Conservation (phyloP, 1,139 yeast genomes). For the Debaryomyces psychrophilus region DNA sequence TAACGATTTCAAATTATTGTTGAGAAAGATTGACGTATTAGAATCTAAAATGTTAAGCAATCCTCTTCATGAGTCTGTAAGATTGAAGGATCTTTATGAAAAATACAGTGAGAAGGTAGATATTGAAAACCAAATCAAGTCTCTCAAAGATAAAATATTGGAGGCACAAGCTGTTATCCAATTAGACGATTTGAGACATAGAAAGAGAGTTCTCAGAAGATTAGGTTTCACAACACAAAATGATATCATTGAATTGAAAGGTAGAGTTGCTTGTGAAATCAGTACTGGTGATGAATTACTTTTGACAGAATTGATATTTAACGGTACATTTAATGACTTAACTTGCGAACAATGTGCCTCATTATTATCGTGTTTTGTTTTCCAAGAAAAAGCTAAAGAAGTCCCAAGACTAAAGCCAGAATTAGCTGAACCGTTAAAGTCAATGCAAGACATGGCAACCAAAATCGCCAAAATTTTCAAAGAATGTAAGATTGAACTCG, state of each 20-base stretch:
- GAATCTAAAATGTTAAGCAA: conserved; percentile 72
- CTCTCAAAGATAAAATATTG: conserved; percentile 62
- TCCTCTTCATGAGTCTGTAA: conserved; percentile 69
- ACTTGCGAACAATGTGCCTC: conserved; percentile 92
- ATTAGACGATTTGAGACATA: conserved; percentile 87
- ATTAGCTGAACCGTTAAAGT: conserved; percentile 84
- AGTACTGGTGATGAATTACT: conserved; percentile 92
- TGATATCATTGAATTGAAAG: conserved; percentile 92
- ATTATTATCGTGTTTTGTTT: conserved; percentile 88
- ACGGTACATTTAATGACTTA: conserved; percentile 89
- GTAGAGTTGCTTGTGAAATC: conserved; percentile 94
- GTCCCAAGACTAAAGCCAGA: conserved; percentile 84
- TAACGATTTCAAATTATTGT: conserved; percentile 66
- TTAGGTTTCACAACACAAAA: conserved; percentile 79
- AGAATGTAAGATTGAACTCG: conserved; percentile 86
- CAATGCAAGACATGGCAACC: conserved; percentile 85
- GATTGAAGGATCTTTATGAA: conserved; percentile 62
- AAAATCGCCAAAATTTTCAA: conserved; percentile 86
- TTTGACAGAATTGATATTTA: conserved; percentile 87
- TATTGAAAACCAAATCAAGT: conserved; percentile 62
- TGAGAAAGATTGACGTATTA: conserved; percentile 79
- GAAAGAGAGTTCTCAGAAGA: conserved; percentile 85
- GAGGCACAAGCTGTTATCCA: conserved; percentile 93
- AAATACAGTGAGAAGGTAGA: conserved; percentile 67
- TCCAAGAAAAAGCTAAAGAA: conserved; percentile 94